Evolutionary conservation across 345 rosid species (phyloP), one percentile per base, ranked within the genome.

Genomic region (Bretschneidera sinensis): DNA sequence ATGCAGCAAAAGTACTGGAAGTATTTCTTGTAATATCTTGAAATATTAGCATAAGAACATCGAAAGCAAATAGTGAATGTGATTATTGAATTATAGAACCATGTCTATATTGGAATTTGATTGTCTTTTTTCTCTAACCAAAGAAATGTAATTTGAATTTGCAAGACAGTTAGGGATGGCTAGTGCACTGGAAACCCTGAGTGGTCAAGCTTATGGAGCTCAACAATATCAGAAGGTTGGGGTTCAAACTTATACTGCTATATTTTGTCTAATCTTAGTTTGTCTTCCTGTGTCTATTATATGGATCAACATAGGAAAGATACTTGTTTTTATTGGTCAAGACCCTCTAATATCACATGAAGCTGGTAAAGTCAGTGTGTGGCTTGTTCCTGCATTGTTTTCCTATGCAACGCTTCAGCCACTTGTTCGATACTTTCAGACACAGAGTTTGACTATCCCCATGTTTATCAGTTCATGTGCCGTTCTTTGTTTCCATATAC

Each of bases 191-290:
- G 97, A 92, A 71, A 92, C 97, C 22, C 51, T 92, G 48, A 74
- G 85, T 58, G 96, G 98, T 1, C 97, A 89, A 83, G 86, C 89
- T 1, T 74, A 78, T 62, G 97, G 95, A 79, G 91, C 95, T 45
- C 62, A 78, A 18, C 91, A 85, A 48, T 85, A 65, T 35, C 60
- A 60, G 24, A 87, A 60, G 67, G 69, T 87, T 15, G 91, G 91
- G 57, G 74, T 50, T 25, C 85, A 83, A 35, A 78, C 80, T 16
- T 79, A 85, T 49, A 81, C 84, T 7, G 95, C 84, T 0, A 73
- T 85, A 9, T 48, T 85, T 60, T 68, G 72, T 47, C 68, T 79
- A 18, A 39, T 73, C 16, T 11, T 83, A 21, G 84, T 65, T 9
- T 83, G 78, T 21, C 31, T 87, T 1, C 95, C 91, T 59, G 10